These are phyloP conservation scores for Beauveria pseudobassiana DNA, from an alignment of 2,329 filamentous ascomycete species.

Conservation along the genomic window DNA sequence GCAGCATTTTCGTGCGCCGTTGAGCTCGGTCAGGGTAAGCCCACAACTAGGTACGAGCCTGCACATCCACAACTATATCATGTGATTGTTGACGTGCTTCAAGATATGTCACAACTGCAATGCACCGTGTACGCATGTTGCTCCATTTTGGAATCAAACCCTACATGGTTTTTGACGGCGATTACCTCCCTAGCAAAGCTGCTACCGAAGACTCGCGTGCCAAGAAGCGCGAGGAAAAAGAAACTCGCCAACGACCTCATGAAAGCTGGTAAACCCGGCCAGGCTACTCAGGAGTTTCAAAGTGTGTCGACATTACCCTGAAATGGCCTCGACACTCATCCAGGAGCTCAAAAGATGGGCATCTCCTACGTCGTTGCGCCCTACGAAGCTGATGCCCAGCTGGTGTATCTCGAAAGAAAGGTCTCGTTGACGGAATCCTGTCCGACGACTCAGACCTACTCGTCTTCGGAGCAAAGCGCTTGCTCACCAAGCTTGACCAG, in stretches of 20 bases:
- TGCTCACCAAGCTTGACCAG: conserved; percentile 90
- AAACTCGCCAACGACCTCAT: conserved; percentile 70
- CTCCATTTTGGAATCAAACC: conserved; percentile 90
- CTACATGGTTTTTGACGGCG: conserved; percentile 93
- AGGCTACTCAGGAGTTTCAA: conserved; percentile 81
- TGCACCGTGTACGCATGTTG: conserved; percentile 89
- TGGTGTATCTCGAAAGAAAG: conserved; percentile 87
- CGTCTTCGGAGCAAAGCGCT: conserved; percentile 85
- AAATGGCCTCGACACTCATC: conserved; percentile 89
- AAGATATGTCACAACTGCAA: conserved; percentile 83
- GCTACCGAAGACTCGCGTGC: conserved; percentile 72
- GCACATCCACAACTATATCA: background rate
- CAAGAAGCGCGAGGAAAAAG: conserved; percentile 70
- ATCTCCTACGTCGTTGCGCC: conserved; percentile 90
- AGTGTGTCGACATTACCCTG: conserved; percentile 88
- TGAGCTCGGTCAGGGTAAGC: conserved; percentile 81
- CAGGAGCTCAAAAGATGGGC: conserved; percentile 77
- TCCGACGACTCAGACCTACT: conserved; percentile 95
- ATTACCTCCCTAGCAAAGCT: conserved; percentile 89
- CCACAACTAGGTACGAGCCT: conserved; percentile 67
- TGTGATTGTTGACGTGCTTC: background rate
- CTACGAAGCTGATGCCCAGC: conserved; percentile 95
- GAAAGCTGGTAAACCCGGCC: conserved; percentile 69
- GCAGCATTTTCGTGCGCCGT: conserved; percentile 85
- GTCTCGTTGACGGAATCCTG: conserved; percentile 77